phyloP scores from a whole-genome alignment of 2,329 filamentous ascomycete genomes.

The Hymenoscyphus infarciens region DNA sequence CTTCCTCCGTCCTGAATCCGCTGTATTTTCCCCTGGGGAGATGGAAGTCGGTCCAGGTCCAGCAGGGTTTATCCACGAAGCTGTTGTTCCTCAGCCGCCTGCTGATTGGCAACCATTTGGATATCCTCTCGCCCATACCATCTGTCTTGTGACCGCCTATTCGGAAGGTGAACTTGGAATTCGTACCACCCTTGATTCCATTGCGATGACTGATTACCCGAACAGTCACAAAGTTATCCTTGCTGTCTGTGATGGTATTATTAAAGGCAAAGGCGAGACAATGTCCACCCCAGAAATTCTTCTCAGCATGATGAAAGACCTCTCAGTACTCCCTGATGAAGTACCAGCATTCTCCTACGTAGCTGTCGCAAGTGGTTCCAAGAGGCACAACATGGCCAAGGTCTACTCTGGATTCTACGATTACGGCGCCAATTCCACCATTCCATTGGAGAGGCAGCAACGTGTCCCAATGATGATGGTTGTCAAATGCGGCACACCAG shows the following conservation, averaged over 20 bases:
- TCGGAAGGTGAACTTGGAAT: constrained; percentile 93
- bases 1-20: constrained; percentile 59
- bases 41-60: constrained; percentile 72
- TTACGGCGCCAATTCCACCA: constrained; percentile 76
- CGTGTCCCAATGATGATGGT: constrained; percentile 96
- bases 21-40: constrained; percentile 46
- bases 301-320: constrained; percentile 91
- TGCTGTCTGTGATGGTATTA: constrained; percentile 94
- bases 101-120: constrained; percentile 97
- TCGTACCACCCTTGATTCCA: constrained; percentile 89
- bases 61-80: constrained; percentile 92
- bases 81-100: constrained; percentile 92
- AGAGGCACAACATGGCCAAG: constrained; percentile 99
- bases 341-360: constrained; percentile 94
- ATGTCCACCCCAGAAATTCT: constrained; percentile 87
- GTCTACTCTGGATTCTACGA: constrained; percentile 98
- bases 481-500: constrained; percentile 92
- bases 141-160: constrained; percentile 94
- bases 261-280: constrained; percentile 89
- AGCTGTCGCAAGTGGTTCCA: constrained; percentile 89
- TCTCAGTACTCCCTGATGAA: constrained; percentile 72
- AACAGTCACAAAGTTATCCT: constrained; percentile 98
- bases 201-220: constrained; percentile 96
- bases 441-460: constrained; percentile 85
- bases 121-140: constrained; percentile 86